Base-by-base conservation (phyloP, 192 early-diverging fungal species). In the Backusella psychrophila region DNA sequence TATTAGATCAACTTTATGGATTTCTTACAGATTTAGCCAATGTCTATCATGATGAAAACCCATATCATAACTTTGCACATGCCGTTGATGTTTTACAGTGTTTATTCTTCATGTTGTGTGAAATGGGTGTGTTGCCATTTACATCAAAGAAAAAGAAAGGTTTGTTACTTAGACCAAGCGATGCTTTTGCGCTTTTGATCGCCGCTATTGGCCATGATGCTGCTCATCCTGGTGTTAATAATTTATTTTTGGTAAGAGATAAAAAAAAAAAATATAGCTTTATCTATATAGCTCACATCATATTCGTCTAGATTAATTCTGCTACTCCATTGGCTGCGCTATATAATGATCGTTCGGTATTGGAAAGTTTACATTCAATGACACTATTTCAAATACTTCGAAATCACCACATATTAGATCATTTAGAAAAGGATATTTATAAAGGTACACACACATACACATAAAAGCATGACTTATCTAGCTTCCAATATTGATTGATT, bases 11-110 rank as follows among this genome's bases (percentile, higher is more conserved):
- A 72, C 77, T 87, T 44, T 85, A 87, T 72, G 79, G 78, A 9
- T 86, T 90, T 69, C 80, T 90, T 12, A 80, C 88, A 42, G 87
- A 83, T 41, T 65, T 90, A 31, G 78, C 84, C 46, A 85, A 86
- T 74, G 83, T 83, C 15, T 90, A 90, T 75, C 85, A 89, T 66
- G 82, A 85, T 33, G 85, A 76, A 12, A 97, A 97, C 80, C 93
- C 94, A 6, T 97, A 96, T 79, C 97, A 99, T 85, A 99, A 99
- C 85, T 94, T 95, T 82, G 88, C 90, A 29, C 97, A 99, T 80
- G 97, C 96, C 1, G 91, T 96, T 8, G 97, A 99, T 80, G 97
- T 99, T 19, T 82, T 93, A 17, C 96, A 97, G 77, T 90, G 92
- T 67, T 94, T 95, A 49, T 93, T 92, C 79, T 96, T 91, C 83